These are phyloP conservation scores for Westerdykella sp. DNA, from an alignment of 2,329 filamentous ascomycete species.

Conservation along the genomic window DNA sequence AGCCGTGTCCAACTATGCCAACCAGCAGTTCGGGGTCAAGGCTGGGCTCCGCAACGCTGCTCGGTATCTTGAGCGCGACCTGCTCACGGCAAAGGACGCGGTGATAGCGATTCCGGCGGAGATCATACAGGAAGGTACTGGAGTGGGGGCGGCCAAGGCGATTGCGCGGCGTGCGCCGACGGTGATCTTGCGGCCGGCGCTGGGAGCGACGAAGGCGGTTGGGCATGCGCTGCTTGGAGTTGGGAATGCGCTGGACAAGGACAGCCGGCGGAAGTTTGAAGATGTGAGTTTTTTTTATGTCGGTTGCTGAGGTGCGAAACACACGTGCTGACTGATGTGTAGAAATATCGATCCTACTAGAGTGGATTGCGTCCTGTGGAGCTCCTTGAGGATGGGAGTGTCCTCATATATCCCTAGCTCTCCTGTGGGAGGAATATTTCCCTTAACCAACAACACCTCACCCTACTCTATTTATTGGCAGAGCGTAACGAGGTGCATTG, in stretches of 20 bases:
- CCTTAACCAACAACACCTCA: no score
- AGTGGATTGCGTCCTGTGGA: no score
- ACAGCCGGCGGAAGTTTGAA: slow-evolving; percentile 72
- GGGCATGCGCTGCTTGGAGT: slow-evolving; percentile 87
- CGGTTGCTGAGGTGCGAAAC: not conserved
- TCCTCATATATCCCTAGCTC: no score
- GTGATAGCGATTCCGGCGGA: slow-evolving; percentile 93
- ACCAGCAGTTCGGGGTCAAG: slow-evolving; percentile 83
- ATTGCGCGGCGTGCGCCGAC: slow-evolving; percentile 82
- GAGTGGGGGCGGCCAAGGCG: slow-evolving; percentile 70
- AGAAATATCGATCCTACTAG: no score
- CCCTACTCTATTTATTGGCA: no score
- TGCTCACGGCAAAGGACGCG: slow-evolving; percentile 81
- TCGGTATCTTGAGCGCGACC: slow-evolving; percentile 73
- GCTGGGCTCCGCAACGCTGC: slow-evolving; percentile 82
- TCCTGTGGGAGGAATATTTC: no score
- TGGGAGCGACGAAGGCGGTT: slow-evolving; percentile 82
- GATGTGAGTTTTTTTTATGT: slow-evolving; percentile 61
- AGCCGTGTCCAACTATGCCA: slow-evolving; percentile 84
- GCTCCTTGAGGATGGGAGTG: no score
- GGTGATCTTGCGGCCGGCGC: slow-evolving; percentile 81
- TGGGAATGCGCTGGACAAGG: slow-evolving; percentile 82
- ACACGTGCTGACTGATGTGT: no score
- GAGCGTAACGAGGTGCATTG: no score
- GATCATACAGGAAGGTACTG: slow-evolving; percentile 77